A percentile compares a stretch with the other conserved stretches of the same genome.
Conservation (phyloP, 2,329 filamentous ascomycete genomes). For the Cladorrhinum sp. region DNA sequence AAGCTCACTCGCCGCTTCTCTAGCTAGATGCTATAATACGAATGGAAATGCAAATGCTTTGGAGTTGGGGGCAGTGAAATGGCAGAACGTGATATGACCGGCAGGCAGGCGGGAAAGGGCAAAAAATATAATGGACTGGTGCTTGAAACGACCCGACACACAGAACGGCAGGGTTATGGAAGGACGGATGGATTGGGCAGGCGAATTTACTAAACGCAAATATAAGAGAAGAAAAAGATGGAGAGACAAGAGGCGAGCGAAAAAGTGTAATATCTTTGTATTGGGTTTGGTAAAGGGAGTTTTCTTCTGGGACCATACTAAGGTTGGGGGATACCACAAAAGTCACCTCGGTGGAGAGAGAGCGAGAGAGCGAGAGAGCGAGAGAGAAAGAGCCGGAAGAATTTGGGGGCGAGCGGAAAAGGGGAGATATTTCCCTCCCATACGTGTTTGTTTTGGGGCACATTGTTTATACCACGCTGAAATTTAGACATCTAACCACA, state of each 20-base stretch:
- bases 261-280: neutral
- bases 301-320: neutral
- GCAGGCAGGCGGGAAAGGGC: neutral
- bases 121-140: neutral
- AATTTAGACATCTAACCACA: neutral
- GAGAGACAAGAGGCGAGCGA: neutral
- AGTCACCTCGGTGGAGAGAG: neutral
- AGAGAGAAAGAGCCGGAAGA: neutral
- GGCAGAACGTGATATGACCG: neutral
- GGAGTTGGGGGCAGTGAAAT: neutral
- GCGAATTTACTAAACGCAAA: neutral
- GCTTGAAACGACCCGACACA: neutral
- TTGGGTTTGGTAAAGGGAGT: neutral
- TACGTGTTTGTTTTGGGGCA: neutral
- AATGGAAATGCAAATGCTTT: neutral
- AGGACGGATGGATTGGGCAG: neutral
- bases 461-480: neutral
- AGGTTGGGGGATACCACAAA: neutral
- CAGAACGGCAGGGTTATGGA: no score
- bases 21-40: conserved; percentile 42
- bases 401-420: neutral
- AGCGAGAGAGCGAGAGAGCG: neutral
- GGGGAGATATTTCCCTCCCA: neutral
- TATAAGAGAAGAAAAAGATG: neutral
- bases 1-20: conserved; percentile 90